phyloP scores from a whole-genome alignment of 2,329 filamentous ascomycete species.

The Dissoconium aciculare region DNA sequence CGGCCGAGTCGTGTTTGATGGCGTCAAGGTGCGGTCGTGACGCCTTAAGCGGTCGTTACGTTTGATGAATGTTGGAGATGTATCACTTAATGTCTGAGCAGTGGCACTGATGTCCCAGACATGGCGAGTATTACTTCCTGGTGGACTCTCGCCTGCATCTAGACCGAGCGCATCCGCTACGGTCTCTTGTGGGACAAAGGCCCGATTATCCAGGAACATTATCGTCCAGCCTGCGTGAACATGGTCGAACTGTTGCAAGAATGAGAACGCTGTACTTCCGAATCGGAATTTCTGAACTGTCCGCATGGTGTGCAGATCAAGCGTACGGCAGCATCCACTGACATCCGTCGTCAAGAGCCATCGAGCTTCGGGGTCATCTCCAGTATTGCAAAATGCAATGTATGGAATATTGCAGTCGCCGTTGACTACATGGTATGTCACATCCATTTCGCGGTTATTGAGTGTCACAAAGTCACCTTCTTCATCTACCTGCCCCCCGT shows the following conservation, averaged over 20 bases:
- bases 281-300: constrained; percentile 16
- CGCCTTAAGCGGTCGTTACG: not conserved
- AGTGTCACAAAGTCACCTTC: too few species aligned
- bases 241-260: constrained; percentile 13
- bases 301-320: constrained; percentile 17
- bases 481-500: constrained; percentile 4
- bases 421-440: constrained; percentile 20
- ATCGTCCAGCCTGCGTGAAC: constrained; percentile 25
- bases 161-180: constrained; percentile 16
- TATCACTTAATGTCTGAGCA: constrained; percentile 11
- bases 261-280: constrained; percentile 4
- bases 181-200: constrained; percentile 17
- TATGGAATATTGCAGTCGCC: constrained; percentile 39
- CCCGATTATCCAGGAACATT: constrained; percentile 25
- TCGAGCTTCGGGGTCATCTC: constrained; percentile 38
- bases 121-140: constrained; percentile 8
- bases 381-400: constrained; percentile 44
- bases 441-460: constrained; percentile 14
- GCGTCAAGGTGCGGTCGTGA: too few species aligned
- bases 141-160: constrained; percentile 9
- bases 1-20: not conserved
- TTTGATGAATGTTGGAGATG: constrained; percentile 6
- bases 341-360: constrained; percentile 47
- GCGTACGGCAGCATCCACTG: constrained; percentile 18
- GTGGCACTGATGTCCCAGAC: constrained; percentile 22